These are phyloP conservation scores for Globomyces pollinis-pini DNA, from an alignment of 192 early-diverging fungal genomes.

Conservation along the genomic window DNA sequence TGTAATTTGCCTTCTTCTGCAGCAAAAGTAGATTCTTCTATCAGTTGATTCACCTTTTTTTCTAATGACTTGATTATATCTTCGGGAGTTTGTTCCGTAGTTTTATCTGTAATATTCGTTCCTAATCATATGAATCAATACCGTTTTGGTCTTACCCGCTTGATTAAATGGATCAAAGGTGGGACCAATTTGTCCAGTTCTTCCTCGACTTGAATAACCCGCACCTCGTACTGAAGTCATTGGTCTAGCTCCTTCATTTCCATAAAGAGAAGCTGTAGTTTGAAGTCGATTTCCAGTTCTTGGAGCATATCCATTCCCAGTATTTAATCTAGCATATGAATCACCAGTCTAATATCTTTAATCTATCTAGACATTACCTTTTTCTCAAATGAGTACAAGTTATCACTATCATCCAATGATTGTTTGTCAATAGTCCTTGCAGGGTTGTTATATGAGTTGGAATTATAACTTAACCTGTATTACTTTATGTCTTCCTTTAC, in stretches of 20 bases:
- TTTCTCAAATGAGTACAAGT: slow-evolving; percentile 49
- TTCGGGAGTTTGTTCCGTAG: slow-evolving; percentile 36
- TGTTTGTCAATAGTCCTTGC: slow-evolving; percentile 1
- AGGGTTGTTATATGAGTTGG: background rate
- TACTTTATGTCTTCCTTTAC: background rate
- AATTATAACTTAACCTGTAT: slow-evolving; percentile 1
- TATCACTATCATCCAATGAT: slow-evolving; percentile 30
- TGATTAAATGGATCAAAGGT: slow-evolving; percentile 54
- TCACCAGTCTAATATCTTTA: slow-evolving; percentile 10
- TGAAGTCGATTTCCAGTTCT: background rate
- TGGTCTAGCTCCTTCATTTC: slow-evolving; percentile 28
- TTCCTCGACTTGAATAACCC: slow-evolving; percentile 46
- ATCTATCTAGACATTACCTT: slow-evolving; percentile 27
- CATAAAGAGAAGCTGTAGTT: background rate
- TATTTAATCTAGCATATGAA: slow-evolving; percentile 13
- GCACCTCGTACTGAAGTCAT: slow-evolving; percentile 53
- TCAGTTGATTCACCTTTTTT: slow-evolving; percentile 35
- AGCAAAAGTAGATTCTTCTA: slow-evolving; percentile 41
- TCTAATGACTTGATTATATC: slow-evolving; percentile 49
- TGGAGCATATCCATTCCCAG: slow-evolving; percentile 1
- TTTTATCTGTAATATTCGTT: slow-evolving; percentile 20
- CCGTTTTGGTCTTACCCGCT: slow-evolving; percentile 32
- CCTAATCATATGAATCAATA: no score
- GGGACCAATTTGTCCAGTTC: slow-evolving; percentile 23
- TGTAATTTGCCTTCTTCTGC: slow-evolving; percentile 35